These are phyloP conservation scores for Haematococcus lacustris DNA, from an alignment of 139 green algal species.

Conservation along the genomic window DNA sequence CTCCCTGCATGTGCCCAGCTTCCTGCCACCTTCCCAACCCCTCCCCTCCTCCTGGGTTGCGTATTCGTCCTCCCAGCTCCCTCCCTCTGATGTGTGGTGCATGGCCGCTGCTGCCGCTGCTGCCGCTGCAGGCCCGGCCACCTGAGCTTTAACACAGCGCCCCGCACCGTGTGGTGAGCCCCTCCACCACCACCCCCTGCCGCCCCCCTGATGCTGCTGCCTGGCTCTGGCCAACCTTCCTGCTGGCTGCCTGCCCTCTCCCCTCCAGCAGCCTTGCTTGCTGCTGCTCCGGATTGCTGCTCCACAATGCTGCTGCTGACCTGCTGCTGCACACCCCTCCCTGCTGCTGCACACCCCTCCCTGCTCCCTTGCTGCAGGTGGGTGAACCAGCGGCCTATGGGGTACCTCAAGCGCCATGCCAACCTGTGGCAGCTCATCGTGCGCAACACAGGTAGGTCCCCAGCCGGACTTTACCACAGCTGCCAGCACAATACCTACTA, in stretches of 20 bases:
- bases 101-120: too few species aligned
- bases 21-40: background rate
- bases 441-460: constrained; percentile 29
- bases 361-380: constrained; percentile 7
- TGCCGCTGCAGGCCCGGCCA: constrained; percentile 9
- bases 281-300: too few species aligned
- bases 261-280: background rate
- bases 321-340: too few species aligned
- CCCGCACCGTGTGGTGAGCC: background rate
- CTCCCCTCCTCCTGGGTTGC: too few species aligned
- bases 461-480: constrained; percentile 4
- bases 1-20: too few species aligned
- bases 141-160: constrained; percentile 7
- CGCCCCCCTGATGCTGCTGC: background rate
- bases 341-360: too few species aligned
- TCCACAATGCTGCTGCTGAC: too few species aligned
- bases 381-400: constrained; percentile 20
- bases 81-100: too few species aligned
- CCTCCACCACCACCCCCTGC: background rate
- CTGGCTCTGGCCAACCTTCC: background rate
- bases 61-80: background rate
- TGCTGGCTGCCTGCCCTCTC: too few species aligned
- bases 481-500: too few species aligned
- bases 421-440: constrained; percentile 33
- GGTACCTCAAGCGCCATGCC: constrained; percentile 16